Evolutionary conservation across 768 basidiomycete species (phyloP), one percentile per base, ranked within the genome.

Genomic region (Macrolepiota albuminosa): DNA sequence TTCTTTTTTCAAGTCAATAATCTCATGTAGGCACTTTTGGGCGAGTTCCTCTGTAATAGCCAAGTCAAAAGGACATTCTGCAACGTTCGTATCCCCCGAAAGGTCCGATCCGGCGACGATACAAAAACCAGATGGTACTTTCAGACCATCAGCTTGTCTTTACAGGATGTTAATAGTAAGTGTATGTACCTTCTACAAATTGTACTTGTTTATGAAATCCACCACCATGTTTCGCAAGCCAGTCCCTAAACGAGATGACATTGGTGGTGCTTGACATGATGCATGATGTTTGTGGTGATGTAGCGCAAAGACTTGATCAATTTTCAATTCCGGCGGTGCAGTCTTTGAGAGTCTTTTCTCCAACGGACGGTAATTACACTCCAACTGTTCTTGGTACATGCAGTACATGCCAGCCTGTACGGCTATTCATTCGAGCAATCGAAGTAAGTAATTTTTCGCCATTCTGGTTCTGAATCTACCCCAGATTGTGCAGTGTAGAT

Each of bases 41-140:
- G 87, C 77, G 0, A 76, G 45, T 34, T 79, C 71, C n/a, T 79
- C 77, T 0, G 89, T 89, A 61, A 93, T 80, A 34, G 81, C 79
- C 21, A 92, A 76, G 2, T 76, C 71, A 64, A 90, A 84, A 0
- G 91, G 90, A 63, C 87, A 89, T 0, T 84, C 81, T 18, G 88
- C 85, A 53, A 90, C 76, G 13, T 73, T 77, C 9, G 78, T 72
- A 64, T 90, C 84, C 6, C 71, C 66, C 26, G 76, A 72, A 46
- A 90, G 64, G n/a, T 72, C 70, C 37, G 77, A 69, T 3, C 66
- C 70, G 6, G 91, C 84, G 56, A 84, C 64, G 39, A 87, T 73
- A 21, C 75, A 75, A 57, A 75, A 75, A 33, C 88, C 89, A 58
- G 71, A 75, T 10, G 71, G 67, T 45, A 69, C 78, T 80, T 71